phyloP scores from a whole-genome alignment of 2,329 filamentous ascomycete genomes.

The Iodosphaeria phyllophila region DNA sequence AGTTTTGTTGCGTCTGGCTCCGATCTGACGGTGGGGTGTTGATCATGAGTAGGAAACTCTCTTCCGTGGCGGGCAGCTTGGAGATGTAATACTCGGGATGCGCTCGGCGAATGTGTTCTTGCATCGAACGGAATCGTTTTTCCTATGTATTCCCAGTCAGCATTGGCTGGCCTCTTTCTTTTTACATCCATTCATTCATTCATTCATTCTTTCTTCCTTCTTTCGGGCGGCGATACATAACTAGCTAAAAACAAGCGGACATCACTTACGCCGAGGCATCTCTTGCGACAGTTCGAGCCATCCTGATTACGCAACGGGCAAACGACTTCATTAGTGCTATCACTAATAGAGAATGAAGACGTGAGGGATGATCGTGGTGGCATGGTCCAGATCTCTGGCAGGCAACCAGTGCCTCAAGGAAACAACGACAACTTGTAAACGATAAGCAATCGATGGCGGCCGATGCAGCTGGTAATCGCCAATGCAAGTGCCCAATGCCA shows the following conservation, averaged over 20 bases:
- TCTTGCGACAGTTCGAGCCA: conserved; percentile 89
- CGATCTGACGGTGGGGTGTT: conserved; percentile 67
- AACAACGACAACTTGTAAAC: no score
- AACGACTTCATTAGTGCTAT: conserved; percentile 89
- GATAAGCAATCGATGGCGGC: no score
- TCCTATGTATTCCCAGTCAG: no score
- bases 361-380: conserved; percentile 75
- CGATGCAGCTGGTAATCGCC: no score
- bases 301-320: conserved; percentile 93
- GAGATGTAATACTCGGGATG: conserved; percentile 96
- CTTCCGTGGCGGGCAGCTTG: conserved; percentile 92
- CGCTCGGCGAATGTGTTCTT: conserved; percentile 94
- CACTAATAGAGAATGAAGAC: conserved; percentile 79
- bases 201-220: no score
- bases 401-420: no score
- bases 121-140: conserved; percentile 95
- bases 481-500: no score
- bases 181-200: no score
- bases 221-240: background rate
- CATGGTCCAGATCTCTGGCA: conserved; percentile 64
- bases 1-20: conserved; percentile 25
- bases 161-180: no score
- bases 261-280: conserved; percentile 86
- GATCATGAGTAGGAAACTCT: conserved; percentile 95
- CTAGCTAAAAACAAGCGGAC: conserved; percentile 5